Conservation (phyloP, 2,329 filamentous ascomycete species). For the Botrytis porri region DNA sequence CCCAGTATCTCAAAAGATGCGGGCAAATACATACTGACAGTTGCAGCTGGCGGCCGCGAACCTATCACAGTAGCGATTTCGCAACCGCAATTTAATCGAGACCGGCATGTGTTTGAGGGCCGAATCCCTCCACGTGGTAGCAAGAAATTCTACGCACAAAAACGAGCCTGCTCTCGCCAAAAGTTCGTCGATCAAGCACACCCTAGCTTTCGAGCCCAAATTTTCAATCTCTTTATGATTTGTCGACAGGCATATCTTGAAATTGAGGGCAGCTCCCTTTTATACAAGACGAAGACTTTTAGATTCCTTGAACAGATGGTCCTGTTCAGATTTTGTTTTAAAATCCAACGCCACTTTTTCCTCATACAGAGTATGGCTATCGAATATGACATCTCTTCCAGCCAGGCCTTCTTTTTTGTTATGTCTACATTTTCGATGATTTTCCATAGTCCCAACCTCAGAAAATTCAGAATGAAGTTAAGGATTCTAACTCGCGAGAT, state of each 20-base stretch:
- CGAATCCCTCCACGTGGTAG: accelerated
- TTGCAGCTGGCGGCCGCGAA: not conserved
- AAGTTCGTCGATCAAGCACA: not conserved
- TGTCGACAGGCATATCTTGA: not conserved
- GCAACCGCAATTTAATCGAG: not conserved
- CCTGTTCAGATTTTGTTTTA: not conserved
- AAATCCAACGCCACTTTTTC: not conserved
- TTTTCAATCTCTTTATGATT: not conserved
- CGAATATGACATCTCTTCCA: not conserved
- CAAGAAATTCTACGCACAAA: not conserved
- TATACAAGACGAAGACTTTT: not conserved
- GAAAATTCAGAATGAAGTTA: not conserved
- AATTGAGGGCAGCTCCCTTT: not conserved
- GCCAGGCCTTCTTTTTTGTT: not conserved
- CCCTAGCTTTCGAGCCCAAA: not conserved
- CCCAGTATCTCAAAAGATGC: too few species aligned
- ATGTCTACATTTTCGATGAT: not conserved
- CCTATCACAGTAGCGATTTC: not conserved
- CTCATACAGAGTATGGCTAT: not conserved
- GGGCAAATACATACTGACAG: not conserved
- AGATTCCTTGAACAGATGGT: not conserved
- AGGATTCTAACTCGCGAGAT: not conserved
- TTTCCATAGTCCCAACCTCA: not conserved
- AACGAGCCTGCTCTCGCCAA: not conserved
- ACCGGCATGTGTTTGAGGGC: not conserved